Evolutionary conservation across 2,329 filamentous ascomycete genomes (phyloP), one percentile per base, ranked within the genome.

Genomic region (Arthrobotrys sinensis): DNA sequence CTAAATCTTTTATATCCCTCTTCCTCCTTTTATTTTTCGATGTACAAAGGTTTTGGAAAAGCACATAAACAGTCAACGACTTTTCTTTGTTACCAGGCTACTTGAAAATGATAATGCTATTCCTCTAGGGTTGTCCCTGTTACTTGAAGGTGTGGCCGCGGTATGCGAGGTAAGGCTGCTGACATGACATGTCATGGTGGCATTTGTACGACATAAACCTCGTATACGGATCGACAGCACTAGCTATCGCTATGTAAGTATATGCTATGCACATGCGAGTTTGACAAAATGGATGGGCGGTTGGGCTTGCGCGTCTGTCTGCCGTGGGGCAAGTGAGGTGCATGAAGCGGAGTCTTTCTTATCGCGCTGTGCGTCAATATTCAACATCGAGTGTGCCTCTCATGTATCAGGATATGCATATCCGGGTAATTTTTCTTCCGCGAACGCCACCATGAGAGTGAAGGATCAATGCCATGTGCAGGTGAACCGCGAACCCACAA

Each of bases 41-140:
- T 66, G 69, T 66, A 73, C 46, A 73, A 73, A 73, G 60, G 48
- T 62, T 52, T 48, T 62, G 14, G 45, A 52, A 70, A 48, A 57
- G 50, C 48, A 60, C 55, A 60, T 60, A 60, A 60, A 60, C 36
- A 19, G 36, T 60, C 55, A n/a, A 60, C 55, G 36, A 60, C 36
- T 43, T 60, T 43, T 60, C 52, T 60, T 60, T 60, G 55, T 60
- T 60, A 60, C 55, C 36, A 38, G 28, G 36, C 36, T 60, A 40
- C 36, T 40, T 32, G 34, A 43, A 60, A 60, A 60, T 60, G 55
- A 60, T 60, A 60, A 60, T 60, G 55, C 36, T 60, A 28, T 43
- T 24, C 28, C 55, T 43, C 55, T 60, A 60, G 10, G n/a, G 38
- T 2, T 16, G 16, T 8, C 36, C n/a, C 19, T 28, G 2, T 28